Base-by-base conservation (phyloP, 2,329 filamentous ascomycete species). In the Claviceps purpurea region DNA sequence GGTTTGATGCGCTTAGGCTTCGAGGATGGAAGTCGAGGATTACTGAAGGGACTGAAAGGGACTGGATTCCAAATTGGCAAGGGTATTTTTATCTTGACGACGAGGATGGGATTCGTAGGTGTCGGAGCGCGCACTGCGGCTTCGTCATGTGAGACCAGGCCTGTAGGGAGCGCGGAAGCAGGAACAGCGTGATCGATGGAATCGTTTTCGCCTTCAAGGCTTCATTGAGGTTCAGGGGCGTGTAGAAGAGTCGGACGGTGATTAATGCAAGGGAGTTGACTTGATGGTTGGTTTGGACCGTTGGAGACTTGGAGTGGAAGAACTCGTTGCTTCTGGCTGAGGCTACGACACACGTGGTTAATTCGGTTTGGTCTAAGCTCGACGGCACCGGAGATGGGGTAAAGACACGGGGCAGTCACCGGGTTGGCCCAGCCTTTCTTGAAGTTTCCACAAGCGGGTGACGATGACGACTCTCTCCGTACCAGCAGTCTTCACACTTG, bases 301-400 rank as follows among this genome's bases (percentile, higher is more conserved):
- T 46, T 20, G 52, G 1, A 26, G 24, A 26, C 24, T 26, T 26
- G 24, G 45, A 43, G 47, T 45, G 39, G 45, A 49, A 22, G 47
- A 49, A 18, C 18, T 24, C 30, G 11, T 26, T 38, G 24, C 47
- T n/a, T 34, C 44, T 18, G 30, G 34, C 13, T 42, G 22, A 45
- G 37, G 30, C 6, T 50, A 53, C 30, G 52, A 53, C 52, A 53
- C 48, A 53, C 52, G 52, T 53, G 52, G 52, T 50, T 50, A 18
- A 47, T 34, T 48, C 38, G 48, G 47, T 41, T 49, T n/a, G n/a
- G n/a, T n/a, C n/a, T 22, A 24, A 11, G 22, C 20, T 14, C 24
- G 39, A n/a, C n/a, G 18, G n/a, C 20, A 37, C 8, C 43, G 43
- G 22, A 10, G 43, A 30, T 24, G 43, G 43, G 30, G 30, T 10